Base-by-base conservation (phyloP, 371 early-diverging fungal genomes). In the Blyttiomyces sp. region DNA sequence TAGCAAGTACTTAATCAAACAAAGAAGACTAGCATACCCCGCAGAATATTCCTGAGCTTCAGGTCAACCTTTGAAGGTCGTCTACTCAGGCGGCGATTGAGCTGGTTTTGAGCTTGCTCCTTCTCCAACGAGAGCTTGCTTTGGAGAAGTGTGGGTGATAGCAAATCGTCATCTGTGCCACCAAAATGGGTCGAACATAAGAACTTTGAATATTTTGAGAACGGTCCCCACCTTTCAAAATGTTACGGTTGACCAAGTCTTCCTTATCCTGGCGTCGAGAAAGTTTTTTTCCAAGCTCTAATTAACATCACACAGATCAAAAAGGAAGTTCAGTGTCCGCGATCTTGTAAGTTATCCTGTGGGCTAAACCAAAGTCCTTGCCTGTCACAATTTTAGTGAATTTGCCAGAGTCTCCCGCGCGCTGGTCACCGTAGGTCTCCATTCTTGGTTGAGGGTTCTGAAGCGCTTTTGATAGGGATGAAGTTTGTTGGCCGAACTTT, bases 201-300 rank as follows among this genome's bases (percentile, higher is more conserved):
- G 54, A 16, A 32, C 11, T 33, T 56, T 57, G 36, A 51, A 30
- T 58, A 57, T 51, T 19, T 6, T 53, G n/a, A 11, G 19, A 59
- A 54, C 6, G 13, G 31, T 21, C 24, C 23, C 2, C 46, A 70
- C 72, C 76, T 55, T 81, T 82, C 39, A 89, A 61, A 56, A 89
- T 88, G 55, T 86, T 85, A 67, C 80, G 81, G 52, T 86, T 83
- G 4, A 88, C 79, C n/a, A 89, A 74, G n/a, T 85, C 86, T 55
- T 84, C 84, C 13, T 80, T 73, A 11, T 79, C 81, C 49, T 84
- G 83, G 24, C 88, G 75, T 23, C 80, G 75, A 27, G 83, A 68
- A 27, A 89, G 66, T 51, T 81, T 75, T 57, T 76, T 75, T 32
- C 84, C 81, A 23, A 87, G 58, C 36, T 76, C 77, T 73, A 46